Evolutionary conservation across 495 filamentous ascomycete genomes (phyloP).

Genomic region (Tuber aestivum): DNA sequence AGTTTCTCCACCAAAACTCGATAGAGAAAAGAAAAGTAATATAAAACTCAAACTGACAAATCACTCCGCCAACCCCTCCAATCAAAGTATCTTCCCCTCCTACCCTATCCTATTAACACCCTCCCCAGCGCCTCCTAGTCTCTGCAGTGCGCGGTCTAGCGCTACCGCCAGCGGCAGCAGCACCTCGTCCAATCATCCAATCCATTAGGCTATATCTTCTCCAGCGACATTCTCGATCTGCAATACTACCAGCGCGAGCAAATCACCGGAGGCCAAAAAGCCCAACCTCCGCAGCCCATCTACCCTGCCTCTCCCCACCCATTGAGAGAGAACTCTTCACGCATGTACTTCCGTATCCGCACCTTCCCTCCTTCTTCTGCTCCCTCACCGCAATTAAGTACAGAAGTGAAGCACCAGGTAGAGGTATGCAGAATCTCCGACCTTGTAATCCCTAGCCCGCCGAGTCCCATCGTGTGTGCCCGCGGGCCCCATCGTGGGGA

Average conservation of each 20-base stretch:
- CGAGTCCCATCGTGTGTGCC: background rate
- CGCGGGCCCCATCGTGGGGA: conserved; percentile 17
- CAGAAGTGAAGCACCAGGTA: background rate
- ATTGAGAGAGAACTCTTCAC: background rate
- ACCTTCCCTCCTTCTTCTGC: background rate
- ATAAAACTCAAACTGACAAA: no score
- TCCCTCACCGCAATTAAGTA: background rate
- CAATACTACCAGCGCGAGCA: conserved; percentile 15
- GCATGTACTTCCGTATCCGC: background rate
- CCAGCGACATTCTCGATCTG: conserved; percentile 15
- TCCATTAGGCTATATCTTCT: conserved; percentile 4
- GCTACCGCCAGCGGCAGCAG: conserved; percentile 1
- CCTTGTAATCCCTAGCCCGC: background rate
- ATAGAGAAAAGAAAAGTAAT: no score
- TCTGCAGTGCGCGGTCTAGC: conserved; percentile 20
- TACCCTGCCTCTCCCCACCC: background rate
- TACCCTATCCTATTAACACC: no score
- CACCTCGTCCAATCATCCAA: background rate
- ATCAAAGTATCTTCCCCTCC: no score
- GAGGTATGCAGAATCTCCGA: conserved; percentile 23
- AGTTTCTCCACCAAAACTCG: no score
- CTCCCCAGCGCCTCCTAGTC: background rate
- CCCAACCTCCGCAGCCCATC: background rate
- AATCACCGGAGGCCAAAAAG: background rate
- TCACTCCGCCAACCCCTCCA: no score